Evolutionary conservation across 106 monocot genomes (phyloP), one percentile per base, ranked within the genome.

Genomic region (Allium fistulosum): DNA sequence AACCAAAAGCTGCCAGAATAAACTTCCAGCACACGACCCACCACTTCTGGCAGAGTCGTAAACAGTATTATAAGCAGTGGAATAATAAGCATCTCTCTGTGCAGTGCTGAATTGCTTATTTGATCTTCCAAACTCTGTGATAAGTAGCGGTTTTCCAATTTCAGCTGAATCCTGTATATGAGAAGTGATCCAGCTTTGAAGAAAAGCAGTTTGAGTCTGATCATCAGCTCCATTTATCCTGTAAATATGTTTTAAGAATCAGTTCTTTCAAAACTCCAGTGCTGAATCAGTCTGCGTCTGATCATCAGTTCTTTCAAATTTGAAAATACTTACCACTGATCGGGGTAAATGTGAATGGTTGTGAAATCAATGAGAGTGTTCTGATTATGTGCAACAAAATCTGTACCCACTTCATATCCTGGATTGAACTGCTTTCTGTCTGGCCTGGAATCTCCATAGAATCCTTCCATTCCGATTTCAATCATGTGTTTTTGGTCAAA

Each of bases 301-400:
- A 88, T 83, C 84, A 83, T 71, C 81, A 78, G 53, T 88, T 56
- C 56, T 13, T 37, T 37, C 37, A 37, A 37, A 37, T 37, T 37
- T 37, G 37, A 37, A 37, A 37, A 37, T 37, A 37, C 37, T 37
- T 37, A 37, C 37, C 56, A 13, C 4, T 56, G 11, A 56, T 13
- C 84, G 11, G 87, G 84, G 70, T 84, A 88, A 28, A 79, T 71
- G 45, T 86, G 82, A 65, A 82, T 80, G 46, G 86, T 86, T 57
- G 82, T 70, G 49, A 84, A 88, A 71, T 88, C 80, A 22, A 88
- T 68, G 0, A 51, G 64, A 13, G 64, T 58, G 49, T 78, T 66
- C 37, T 70, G 72, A 17, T 84, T 68, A 70, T 88, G 78, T 51
- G 72, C 17, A 55, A 83, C 81, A 71, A 84, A 84, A 53, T 83